Base-by-base conservation (phyloP, 2,329 filamentous ascomycete genomes). In the Fusarium chaquense region DNA sequence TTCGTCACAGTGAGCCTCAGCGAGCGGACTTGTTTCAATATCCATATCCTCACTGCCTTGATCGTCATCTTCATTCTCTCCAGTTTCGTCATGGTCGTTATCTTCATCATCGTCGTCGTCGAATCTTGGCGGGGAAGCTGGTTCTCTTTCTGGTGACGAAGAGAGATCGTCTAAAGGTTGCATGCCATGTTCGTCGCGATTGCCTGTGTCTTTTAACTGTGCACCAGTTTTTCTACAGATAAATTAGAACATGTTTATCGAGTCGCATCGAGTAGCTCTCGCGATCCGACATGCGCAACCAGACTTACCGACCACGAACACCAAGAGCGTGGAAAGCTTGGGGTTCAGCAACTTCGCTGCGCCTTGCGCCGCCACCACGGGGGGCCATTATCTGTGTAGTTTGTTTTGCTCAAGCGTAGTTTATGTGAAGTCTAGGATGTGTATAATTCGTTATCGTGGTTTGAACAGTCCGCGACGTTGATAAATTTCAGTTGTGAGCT, bases 111-210 rank as follows among this genome's bases (percentile, higher is more conserved):
- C 58, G 41, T 62, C 58, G 43, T 70, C 76, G 66, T 73, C 80
- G 74, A 52, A 57, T 62, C 46, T 30, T 40, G 54, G 66, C 22
- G 51, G 35, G n/a, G 40, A 30, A 28, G n/a, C 69, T 44, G 49
- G 72, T 67, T 66, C 68, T 75, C 90, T 92, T 70, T 89, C 87
- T 16, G 94, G 94, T 22, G 94, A 97, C 11, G 94, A 98, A 80
- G 97, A 97, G 70, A 98, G 89, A 71, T 89, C 89, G 36, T 95
- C 92, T 62, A 97, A 87, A 36, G 93, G 91, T 78, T 98, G 93
- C 83, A 99, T 90, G 79, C 95, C 96, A 85, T 97, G 85, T 78
- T 97, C 94, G 81, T 98, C 95, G 81, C 93, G 91, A 65, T 90
- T 84, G 54, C 93, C 93, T 58, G 85, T 89, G 75, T 97, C 93